Evolutionary conservation across 1,139 yeast species (phyloP), one percentile per base, ranked within the genome.

Genomic region (Taphrina betulina): DNA sequence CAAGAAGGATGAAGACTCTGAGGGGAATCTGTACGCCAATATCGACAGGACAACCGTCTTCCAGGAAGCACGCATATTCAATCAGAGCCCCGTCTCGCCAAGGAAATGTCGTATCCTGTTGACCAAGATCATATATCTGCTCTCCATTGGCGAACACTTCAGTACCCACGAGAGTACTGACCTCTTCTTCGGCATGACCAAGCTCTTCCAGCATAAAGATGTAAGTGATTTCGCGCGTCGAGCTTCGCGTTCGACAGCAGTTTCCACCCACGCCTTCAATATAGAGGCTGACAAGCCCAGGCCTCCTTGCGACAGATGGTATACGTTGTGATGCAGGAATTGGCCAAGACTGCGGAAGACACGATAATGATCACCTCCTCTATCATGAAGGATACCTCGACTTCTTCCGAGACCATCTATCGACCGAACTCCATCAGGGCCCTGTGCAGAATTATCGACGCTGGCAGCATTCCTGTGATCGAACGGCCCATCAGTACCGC

Each of bases 351-450:
- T 58, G 88, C 96, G 16, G 89, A 88, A 65, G 96, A 92, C 72
- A 88, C 88, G 57, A 80, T 92, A 71, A 94, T 92, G 97, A 96
- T 92, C 31, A 92, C 98, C 29, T 87, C 96, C 5, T 87, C 96
- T 19, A 90, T 92, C 67, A 94, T 92, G 96, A 90, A 90, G 74
- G 98, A 92, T 72, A 87, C 92, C 59, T 96, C 94, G 72, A 70
- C 68, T 48, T 83, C 84, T 60, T 90, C 90, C 62, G 95, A 88
- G 62, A 76, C 81, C 62, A 76, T 89, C 59, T 89, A 85, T 72
- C 88, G 90, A 68, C 96, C 98, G 58, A 85, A 92, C 69, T 97
- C 99, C 29, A 85, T 92, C 63, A 82, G 98, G 69, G 86, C 98
- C 0, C 78, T 92, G 65, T 81, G 90, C 19, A 80, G 95, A 65